Evolutionary conservation across 768 basidiomycete species (phyloP).

Genomic region (Suillus clintonianus): DNA sequence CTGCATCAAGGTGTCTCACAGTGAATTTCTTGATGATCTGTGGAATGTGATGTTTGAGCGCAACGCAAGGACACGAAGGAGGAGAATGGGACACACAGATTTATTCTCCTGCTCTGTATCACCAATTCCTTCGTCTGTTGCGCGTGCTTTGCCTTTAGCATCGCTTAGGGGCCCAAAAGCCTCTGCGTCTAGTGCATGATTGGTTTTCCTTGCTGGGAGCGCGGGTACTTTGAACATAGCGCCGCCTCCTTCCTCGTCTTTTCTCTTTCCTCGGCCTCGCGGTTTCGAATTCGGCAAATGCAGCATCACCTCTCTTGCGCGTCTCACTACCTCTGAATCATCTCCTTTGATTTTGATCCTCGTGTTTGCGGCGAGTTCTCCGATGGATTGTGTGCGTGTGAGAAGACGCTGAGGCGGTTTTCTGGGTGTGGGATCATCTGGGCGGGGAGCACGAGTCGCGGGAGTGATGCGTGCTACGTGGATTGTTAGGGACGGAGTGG

Average conservation of each 20-base stretch:
- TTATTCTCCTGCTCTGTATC: constrained; percentile 61
- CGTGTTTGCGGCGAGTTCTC: too few species aligned
- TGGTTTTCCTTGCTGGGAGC: too few species aligned
- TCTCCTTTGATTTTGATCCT: too few species aligned
- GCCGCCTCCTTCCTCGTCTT: too few species aligned
- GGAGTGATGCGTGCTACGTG: constrained; percentile 59
- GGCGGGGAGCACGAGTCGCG: constrained; percentile 50
- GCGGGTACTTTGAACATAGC: too few species aligned
- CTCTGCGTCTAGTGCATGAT: constrained; percentile 24
- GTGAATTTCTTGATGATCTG: constrained; percentile 44
- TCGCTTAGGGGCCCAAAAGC: constrained; percentile 37
- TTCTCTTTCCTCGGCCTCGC: too few species aligned
- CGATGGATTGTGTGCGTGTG: too few species aligned
- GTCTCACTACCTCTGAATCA: too few species aligned
- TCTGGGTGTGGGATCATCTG: constrained; percentile 80
- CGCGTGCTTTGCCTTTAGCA: constrained; percentile 38
- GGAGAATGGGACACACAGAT: constrained; percentile 42
- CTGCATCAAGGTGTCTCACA: constrained; percentile 30
- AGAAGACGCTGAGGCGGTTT: constrained; percentile 43
- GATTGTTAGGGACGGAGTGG: constrained; percentile 33
- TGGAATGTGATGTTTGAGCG: not conserved
- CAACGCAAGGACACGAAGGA: not conserved
- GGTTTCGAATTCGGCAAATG: too few species aligned
- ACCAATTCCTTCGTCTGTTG: constrained; percentile 19
- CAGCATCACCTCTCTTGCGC: too few species aligned